These are phyloP conservation scores for Prunella vulgaris DNA, from an alignment of 257 asterid genomes.

Conservation along the genomic window DNA sequence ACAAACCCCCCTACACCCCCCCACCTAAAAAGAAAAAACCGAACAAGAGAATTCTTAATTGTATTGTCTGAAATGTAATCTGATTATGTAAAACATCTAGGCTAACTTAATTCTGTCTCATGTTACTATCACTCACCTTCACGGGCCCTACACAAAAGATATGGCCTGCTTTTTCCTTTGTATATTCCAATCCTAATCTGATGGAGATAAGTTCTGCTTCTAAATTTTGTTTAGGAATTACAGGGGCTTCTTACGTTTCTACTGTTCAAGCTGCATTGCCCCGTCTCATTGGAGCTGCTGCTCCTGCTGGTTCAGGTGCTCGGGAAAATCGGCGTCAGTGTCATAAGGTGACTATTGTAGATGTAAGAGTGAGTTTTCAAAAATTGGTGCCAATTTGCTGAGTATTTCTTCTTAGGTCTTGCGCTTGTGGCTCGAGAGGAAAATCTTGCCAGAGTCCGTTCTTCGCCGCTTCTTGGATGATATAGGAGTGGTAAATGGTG, in stretches of 20 bases:
- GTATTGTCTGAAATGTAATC: not conserved
- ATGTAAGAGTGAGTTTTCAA: slow-evolving; percentile 3
- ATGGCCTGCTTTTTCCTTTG: not conserved
- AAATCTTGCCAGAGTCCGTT: slow-evolving; percentile 75
- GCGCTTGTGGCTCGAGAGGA: slow-evolving; percentile 96
- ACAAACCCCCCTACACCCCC: not conserved
- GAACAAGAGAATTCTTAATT: not conserved
- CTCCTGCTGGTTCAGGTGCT: slow-evolving; percentile 79
- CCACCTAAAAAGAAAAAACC: not conserved
- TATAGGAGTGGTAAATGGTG: slow-evolving; percentile 52
- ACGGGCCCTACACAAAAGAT: not conserved
- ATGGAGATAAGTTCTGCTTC: slow-evolving; percentile 12
- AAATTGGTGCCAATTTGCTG: slow-evolving; percentile 23
- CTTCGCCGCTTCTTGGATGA: slow-evolving; percentile 72
- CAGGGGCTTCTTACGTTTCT: slow-evolving; percentile 87
- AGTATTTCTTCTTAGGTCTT: slow-evolving; percentile 49
- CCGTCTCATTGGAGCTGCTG: slow-evolving; percentile 85
- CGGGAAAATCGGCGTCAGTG: slow-evolving; percentile 95
- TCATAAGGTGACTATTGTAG: slow-evolving; percentile 57
- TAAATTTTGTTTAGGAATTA: slow-evolving; percentile 41
- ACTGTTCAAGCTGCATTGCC: slow-evolving; percentile 78
- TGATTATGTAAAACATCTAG: not conserved
- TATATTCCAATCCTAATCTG: not conserved
- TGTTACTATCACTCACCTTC: not conserved
- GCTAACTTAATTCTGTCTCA: not conserved